These are phyloP conservation scores for Eragrostis curvula DNA, from an alignment of 176 grass and related monocot species.

Conservation along the genomic window DNA sequence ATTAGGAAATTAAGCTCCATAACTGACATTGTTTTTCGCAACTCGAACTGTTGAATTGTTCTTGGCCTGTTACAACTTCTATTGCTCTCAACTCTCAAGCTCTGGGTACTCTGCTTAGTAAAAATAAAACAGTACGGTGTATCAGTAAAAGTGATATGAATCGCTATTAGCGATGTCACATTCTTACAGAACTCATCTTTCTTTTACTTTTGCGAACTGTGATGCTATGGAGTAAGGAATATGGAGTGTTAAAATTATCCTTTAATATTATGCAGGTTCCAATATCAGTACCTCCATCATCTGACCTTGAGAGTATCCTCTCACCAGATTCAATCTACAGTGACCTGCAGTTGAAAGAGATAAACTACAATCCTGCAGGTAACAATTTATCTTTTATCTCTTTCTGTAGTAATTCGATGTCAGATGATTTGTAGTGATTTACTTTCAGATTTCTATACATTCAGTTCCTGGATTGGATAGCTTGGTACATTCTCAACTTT, in stretches of 20 bases:
- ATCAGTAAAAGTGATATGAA: conserved; percentile 21
- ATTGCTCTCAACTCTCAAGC: conserved; percentile 6
- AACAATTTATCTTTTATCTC: conserved; percentile 31
- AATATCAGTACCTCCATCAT: conserved; percentile 55
- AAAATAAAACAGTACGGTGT: conserved; percentile 9
- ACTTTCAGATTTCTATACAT: conserved; percentile 14
- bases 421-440: not conserved
- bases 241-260: conserved; percentile 31
- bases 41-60: conserved; percentile 6
- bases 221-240: conserved; percentile 27
- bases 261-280: conserved; percentile 66
- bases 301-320: conserved; percentile 70
- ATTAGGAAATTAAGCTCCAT: conserved; percentile 7
- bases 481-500: conserved; percentile 5
- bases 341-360: conserved; percentile 67
- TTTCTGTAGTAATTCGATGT: not conserved
- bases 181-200: conserved; percentile 15
- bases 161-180: conserved; percentile 2
- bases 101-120: conserved; percentile 10
- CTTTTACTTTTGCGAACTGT: conserved; percentile 14
- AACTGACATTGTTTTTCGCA: conserved; percentile 6
- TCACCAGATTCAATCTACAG: conserved; percentile 59
- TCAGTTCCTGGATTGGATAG: conserved; percentile 22
- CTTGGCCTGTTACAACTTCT: not conserved
- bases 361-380: conserved; percentile 63